A percentile compares a stretch with the other conserved stretches of the same genome.
These are phyloP conservation scores for Beauveria sp. DNA, from an alignment of 2,329 filamentous ascomycete genomes.

Conservation along the genomic window DNA sequence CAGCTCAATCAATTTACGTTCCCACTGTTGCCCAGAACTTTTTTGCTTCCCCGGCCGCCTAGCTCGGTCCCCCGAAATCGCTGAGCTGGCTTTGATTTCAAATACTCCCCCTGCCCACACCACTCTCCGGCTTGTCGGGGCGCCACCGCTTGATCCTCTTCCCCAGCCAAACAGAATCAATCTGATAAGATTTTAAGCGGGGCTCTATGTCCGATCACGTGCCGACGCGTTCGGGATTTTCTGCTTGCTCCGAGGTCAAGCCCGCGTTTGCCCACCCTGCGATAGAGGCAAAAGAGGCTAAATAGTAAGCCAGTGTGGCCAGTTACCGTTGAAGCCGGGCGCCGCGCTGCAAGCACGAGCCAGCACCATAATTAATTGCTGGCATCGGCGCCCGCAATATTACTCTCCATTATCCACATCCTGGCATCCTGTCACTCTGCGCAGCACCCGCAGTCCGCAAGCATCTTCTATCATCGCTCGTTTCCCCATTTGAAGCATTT, in stretches of 20 bases:
- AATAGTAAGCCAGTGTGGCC: no score
- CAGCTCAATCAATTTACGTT: not conserved
- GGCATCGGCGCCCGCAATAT: not conserved
- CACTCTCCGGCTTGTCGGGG: not conserved
- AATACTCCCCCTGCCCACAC: not conserved
- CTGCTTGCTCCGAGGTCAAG: not conserved
- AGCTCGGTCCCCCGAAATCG: slow-evolving; percentile 4
- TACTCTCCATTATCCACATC: not conserved
- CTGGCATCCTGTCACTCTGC: not conserved
- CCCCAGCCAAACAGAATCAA: slow-evolving; percentile 12
- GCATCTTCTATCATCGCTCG: not conserved
- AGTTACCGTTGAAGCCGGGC: not conserved
- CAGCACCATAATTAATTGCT: not conserved
- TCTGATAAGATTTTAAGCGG: slow-evolving; percentile 13
- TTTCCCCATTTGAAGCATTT: not conserved
- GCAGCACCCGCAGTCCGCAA: not conserved
- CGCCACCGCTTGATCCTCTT: not conserved
- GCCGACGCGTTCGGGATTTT: slow-evolving; percentile 6
- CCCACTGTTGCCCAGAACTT: not conserved
- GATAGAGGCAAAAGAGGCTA: no score
- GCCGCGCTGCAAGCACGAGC: not conserved
- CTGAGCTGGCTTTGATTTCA: slow-evolving; percentile 7
- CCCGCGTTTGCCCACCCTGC: not conserved
- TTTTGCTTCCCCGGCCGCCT: not conserved
- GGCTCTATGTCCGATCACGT: slow-evolving; percentile 8